Percentiles rank a stretch among this genome's conserved stretches.
phyloP scores from a whole-genome alignment of 768 basidiomycete genomes.

The Strobilomyces echinocephalus region DNA sequence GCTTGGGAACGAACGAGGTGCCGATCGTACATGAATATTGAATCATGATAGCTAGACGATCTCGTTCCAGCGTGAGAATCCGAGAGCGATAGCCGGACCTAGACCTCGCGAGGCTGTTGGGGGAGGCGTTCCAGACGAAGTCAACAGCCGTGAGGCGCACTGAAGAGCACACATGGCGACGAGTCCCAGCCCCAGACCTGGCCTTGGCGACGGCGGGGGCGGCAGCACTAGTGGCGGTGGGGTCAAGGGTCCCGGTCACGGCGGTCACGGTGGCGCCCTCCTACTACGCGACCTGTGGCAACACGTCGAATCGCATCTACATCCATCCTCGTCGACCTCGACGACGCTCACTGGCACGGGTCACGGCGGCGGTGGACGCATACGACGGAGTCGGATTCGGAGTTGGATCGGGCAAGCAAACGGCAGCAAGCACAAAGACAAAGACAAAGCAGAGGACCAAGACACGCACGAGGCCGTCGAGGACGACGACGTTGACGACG shows the following conservation, averaged over 20 bases:
- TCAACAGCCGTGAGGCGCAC: no score
- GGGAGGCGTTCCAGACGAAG: no score
- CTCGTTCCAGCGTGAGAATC: no score
- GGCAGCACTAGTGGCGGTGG: neutral
- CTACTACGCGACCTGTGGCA: conserved; percentile 17
- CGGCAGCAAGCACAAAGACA: neutral
- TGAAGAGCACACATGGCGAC: no score
- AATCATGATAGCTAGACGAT: no score
- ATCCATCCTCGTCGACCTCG: neutral
- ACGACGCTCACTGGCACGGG: neutral
- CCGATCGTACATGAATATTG: no score
- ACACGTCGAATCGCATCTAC: conserved; percentile 22
- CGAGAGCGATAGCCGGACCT: no score
- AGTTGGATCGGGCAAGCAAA: conserved; percentile 9
- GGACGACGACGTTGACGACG: conserved; percentile 4
- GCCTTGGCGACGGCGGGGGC: neutral
- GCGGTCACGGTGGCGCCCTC: neutral
- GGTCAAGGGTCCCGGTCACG: neutral
- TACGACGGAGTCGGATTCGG: conserved; percentile 15
- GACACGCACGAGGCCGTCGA: no score
- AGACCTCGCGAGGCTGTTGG: no score
- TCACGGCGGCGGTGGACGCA: neutral
- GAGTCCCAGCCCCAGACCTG: no score
- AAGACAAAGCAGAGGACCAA: neutral
- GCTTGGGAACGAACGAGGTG: no score